Evolutionary conservation across 495 filamentous ascomycete genomes (phyloP).

Genomic region (Peziza echinospora): DNA sequence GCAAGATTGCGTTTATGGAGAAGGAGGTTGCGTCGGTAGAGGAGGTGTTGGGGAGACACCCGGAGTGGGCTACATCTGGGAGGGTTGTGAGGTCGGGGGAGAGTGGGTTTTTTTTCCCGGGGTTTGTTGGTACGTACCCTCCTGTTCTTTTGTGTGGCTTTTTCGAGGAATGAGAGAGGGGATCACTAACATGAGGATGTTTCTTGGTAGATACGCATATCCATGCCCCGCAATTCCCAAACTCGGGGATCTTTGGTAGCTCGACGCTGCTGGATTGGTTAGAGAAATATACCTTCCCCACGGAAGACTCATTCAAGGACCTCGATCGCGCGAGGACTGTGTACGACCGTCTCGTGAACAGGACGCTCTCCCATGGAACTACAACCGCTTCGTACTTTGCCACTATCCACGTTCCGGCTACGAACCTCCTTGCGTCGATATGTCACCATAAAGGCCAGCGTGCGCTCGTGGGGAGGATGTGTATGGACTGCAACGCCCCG

Average conservation of each 20-base stretch:
- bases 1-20: constrained; percentile 8
- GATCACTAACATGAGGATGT: not conserved
- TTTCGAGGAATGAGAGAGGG: constrained; percentile 4
- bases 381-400: constrained; percentile 85
- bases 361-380: constrained; percentile 71
- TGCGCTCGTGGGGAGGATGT: constrained; percentile 73
- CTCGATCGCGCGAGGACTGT: constrained; percentile 31
- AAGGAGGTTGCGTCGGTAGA: not conserved
- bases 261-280: constrained; percentile 82
- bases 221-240: constrained; percentile 85
- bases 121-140: constrained; percentile 50
- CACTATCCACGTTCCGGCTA: constrained; percentile 57
- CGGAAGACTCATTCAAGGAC: constrained; percentile 48
- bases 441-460: constrained; percentile 58
- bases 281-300: constrained; percentile 81
- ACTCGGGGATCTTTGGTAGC: constrained; percentile 74
- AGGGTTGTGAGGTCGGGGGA: constrained; percentile 8
- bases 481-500: constrained; percentile 56
- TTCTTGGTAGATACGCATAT: constrained; percentile 61
- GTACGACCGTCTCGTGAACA: constrained; percentile 52
- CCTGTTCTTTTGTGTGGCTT: constrained; percentile 1
- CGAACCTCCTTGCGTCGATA: constrained; percentile 69
- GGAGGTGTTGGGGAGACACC: constrained; percentile 2
- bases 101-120: constrained; percentile 72
- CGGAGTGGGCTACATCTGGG: constrained; percentile 1